Evolutionary conservation across 2,329 filamentous ascomycete species (phyloP).

Genomic region (Ophiostoma tasmaniense): DNA sequence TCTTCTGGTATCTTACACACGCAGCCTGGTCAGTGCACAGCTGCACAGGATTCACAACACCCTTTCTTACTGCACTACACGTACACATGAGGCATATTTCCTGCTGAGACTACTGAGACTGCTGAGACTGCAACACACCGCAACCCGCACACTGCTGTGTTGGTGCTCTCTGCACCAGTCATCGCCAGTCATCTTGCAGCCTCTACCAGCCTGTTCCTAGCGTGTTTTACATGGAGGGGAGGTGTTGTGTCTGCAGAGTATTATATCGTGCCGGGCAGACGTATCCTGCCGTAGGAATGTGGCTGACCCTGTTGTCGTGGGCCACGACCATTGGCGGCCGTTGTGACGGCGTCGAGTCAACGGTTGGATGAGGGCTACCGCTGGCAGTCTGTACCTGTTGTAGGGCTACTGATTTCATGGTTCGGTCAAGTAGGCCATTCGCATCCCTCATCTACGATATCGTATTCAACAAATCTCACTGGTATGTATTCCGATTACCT

Average conservation of each 20-base stretch:
- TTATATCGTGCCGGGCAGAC: neutral
- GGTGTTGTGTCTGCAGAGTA: neutral
- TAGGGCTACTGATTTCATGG: neutral
- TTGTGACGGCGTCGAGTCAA: neutral
- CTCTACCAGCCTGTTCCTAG: slow-evolving; percentile 1
- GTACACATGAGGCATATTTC: neutral
- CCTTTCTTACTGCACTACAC: neutral
- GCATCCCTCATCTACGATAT: neutral
- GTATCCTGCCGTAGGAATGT: neutral
- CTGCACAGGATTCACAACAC: neutral
- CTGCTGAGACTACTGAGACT: neutral
- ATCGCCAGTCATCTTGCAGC: slow-evolving; percentile 5
- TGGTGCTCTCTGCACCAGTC: slow-evolving; percentile 4
- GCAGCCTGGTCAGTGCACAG: neutral
- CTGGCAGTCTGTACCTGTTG: neutral
- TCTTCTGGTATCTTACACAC: neutral
- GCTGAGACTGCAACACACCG: slow-evolving; percentile 2
- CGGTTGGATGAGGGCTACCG: neutral
- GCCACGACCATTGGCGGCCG: slow-evolving; percentile 6
- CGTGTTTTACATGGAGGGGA: slow-evolving; percentile 16
- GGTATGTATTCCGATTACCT: neutral
- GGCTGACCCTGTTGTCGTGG: slow-evolving; percentile 5
- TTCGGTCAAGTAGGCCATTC: neutral
- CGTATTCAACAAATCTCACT: neutral
- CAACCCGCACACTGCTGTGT: slow-evolving; percentile 8